Percentiles rank a stretch among this genome's conserved stretches.
phyloP scores from a whole-genome alignment of 1,139 yeast species.

The Yamadazyma atmosphaerica region DNA sequence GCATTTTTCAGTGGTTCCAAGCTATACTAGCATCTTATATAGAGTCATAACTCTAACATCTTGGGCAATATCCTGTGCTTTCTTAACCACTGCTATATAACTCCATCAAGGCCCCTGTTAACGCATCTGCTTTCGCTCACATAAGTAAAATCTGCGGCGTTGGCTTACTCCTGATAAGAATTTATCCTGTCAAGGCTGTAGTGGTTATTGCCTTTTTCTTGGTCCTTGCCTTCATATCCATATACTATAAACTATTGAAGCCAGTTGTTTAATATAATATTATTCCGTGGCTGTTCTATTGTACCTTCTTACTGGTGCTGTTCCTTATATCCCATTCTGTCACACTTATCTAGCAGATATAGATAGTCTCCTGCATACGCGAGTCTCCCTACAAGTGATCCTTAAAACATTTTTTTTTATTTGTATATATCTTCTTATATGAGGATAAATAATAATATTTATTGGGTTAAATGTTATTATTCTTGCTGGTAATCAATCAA shows the following conservation, averaged over 20 bases:
- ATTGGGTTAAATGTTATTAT: background rate
- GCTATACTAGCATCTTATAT: background rate
- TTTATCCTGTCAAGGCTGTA: no score
- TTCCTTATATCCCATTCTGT: background rate
- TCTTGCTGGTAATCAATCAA: background rate
- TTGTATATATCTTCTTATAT: background rate
- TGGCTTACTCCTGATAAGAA: background rate
- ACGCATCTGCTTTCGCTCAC: no score
- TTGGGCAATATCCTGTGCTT: no score
- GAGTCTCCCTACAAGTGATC: slow-evolving; percentile 1
- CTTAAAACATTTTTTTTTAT: background rate
- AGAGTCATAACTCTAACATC: no score
- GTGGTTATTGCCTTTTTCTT: no score
- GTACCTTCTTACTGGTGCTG: background rate
- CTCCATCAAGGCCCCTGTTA: no score
- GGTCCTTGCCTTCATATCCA: no score
- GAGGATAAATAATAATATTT: background rate
- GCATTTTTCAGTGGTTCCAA: background rate
- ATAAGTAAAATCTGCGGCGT: background rate
- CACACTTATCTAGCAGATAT: background rate
- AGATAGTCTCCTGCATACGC: slow-evolving; percentile 1
- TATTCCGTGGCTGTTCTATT: no score
- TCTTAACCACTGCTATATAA: no score
- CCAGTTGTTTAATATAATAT: no score
- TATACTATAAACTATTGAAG: no score